These are phyloP conservation scores for Cyclotella cryptica DNA, from an alignment of 108 stramenopile genomes.

Conservation along the genomic window DNA sequence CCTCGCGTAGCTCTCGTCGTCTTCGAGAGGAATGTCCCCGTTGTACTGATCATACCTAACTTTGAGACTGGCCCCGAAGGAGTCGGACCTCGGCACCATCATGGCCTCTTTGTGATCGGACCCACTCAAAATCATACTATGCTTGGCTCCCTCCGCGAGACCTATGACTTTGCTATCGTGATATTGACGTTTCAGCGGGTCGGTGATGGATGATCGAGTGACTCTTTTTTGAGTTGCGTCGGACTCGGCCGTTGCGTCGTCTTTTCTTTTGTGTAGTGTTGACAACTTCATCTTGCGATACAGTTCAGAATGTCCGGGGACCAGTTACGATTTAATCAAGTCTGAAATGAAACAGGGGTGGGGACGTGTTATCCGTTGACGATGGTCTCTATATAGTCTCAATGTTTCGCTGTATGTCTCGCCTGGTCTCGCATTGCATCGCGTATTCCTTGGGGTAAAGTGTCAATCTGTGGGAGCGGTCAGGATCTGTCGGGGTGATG, in stretches of 20 bases:
- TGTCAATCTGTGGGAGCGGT: too few relatives aligned
- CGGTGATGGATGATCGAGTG: background rate
- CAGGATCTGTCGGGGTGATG: too few relatives aligned
- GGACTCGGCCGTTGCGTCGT: background rate
- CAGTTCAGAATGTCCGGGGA: background rate
- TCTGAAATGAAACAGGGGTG: too few relatives aligned
- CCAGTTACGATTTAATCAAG: too few relatives aligned
- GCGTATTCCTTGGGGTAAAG: too few relatives aligned
- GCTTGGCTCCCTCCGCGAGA: constrained; percentile 36
- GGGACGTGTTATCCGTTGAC: too few relatives aligned
- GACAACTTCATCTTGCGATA: background rate
- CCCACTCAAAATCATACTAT: too few relatives aligned
- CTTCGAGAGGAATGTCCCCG: constrained; percentile 37
- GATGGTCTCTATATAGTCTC: too few relatives aligned
- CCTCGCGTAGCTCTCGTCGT: constrained; percentile 47
- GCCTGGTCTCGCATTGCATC: too few relatives aligned
- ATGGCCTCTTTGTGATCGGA: too few relatives aligned
- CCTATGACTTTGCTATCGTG: constrained; percentile 36
- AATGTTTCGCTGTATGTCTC: too few relatives aligned
- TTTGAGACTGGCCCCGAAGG: constrained; percentile 26
- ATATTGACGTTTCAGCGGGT: constrained; percentile 24
- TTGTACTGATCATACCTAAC: constrained; percentile 15
- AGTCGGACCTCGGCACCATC: background rate
- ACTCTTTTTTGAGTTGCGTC: background rate
- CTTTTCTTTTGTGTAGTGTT: background rate